Evolutionary conservation across 768 basidiomycete species (phyloP).

Genomic region (Pluteus cervinus): DNA sequence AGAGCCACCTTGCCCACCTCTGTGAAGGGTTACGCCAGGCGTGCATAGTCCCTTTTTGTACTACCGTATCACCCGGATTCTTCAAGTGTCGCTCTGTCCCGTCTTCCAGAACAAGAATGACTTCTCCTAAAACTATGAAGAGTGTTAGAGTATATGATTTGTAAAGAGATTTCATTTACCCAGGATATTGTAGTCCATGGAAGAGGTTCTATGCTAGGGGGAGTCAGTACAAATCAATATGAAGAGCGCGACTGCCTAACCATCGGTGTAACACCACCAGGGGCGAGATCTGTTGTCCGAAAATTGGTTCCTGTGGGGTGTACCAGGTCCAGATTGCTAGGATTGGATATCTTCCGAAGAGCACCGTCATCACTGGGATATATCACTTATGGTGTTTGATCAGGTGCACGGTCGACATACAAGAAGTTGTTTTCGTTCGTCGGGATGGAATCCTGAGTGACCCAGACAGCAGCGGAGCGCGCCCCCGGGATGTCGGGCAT

Average conservation of each 20-base stretch:
- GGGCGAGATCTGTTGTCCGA: slow-evolving; percentile 48
- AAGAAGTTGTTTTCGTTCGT: slow-evolving; percentile 47
- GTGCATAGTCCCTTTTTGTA: slow-evolving; percentile 55
- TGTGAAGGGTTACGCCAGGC: slow-evolving; percentile 55
- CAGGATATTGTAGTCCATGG: slow-evolving; percentile 58
- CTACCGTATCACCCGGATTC: slow-evolving; percentile 49
- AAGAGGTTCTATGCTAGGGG: slow-evolving; percentile 41
- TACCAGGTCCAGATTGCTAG: slow-evolving; percentile 36
- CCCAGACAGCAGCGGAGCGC: slow-evolving; percentile 38
- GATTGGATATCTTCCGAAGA: slow-evolving; percentile 29
- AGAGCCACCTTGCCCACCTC: slow-evolving; percentile 46
- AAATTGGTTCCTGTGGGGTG: slow-evolving; percentile 40
- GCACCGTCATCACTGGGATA: slow-evolving; percentile 45
- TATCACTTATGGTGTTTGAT: not conserved
- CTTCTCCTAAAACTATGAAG: slow-evolving; percentile 43
- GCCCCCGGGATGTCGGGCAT: slow-evolving; percentile 30
- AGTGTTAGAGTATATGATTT: not conserved
- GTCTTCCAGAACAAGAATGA: slow-evolving; percentile 51
- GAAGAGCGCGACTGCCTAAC: slow-evolving; percentile 21
- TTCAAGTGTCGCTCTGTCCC: slow-evolving; percentile 46
- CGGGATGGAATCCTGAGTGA: slow-evolving; percentile 40
- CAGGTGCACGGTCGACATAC: slow-evolving; percentile 16
- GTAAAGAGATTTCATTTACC: slow-evolving; percentile 25
- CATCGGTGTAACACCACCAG: slow-evolving; percentile 43
- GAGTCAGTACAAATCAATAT: slow-evolving; percentile 2